Evolutionary conservation across 805 yeast species (phyloP).

Genomic region (Geotrichum ghanense): DNA sequence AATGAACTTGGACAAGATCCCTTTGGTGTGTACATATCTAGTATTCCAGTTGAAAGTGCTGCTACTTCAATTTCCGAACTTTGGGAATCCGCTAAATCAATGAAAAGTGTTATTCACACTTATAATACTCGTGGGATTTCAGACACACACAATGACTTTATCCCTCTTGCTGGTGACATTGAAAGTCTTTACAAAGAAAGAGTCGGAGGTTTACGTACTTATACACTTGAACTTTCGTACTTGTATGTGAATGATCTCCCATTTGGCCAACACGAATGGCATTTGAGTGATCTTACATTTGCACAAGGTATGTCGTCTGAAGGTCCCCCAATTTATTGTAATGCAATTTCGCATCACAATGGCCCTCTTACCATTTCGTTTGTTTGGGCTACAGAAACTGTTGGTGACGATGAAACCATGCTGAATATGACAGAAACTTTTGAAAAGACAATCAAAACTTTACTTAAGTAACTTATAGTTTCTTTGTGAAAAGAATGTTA

Average conservation of each 20-base stretch:
- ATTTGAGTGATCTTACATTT: background rate
- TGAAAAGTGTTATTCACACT: background rate
- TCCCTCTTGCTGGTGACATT: background rate
- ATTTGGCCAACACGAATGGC: background rate
- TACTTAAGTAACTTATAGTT: too few species aligned
- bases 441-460: background rate
- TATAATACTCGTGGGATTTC: background rate
- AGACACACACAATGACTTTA: background rate
- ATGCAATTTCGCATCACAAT: background rate
- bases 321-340: background rate
- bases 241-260: background rate
- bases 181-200: background rate
- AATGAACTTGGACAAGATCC: background rate
- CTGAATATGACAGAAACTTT: background rate
- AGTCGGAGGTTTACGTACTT: background rate
- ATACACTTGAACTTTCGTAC: background rate
- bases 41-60: background rate
- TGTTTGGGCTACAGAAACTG: conserved; percentile 1
- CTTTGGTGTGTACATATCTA: background rate
- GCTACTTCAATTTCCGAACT: background rate
- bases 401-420: background rate
- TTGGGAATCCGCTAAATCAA: background rate
- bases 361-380: background rate
- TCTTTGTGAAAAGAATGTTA: too few species aligned
- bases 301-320: background rate